These are phyloP conservation scores for Ganoderma leucocontextum DNA, from an alignment of 1,284 basidiomycete species.

Conservation along the genomic window DNA sequence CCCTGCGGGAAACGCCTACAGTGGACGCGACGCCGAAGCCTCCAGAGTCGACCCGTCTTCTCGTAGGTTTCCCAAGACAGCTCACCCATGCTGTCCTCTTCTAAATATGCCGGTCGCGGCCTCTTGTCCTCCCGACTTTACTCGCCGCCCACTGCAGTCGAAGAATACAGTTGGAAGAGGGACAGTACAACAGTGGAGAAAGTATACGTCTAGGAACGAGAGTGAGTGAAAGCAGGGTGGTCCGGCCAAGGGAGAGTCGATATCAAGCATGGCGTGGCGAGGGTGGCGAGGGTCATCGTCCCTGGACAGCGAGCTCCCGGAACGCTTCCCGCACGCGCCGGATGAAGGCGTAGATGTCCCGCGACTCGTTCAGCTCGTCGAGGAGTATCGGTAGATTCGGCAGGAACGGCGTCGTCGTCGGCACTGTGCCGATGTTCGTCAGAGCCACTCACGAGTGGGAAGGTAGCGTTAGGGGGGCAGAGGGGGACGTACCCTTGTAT, in stretches of 20 bases:
- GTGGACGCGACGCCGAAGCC: not conserved
- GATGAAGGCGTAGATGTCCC: slow-evolving; percentile 72
- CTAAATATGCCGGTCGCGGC: not conserved
- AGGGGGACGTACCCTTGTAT: slow-evolving; percentile 69
- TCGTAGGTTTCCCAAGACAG: not conserved
- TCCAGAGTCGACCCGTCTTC: not conserved
- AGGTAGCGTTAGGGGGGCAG: not conserved
- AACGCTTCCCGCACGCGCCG: slow-evolving; percentile 60
- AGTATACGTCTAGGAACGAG: not conserved
- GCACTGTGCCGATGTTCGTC: slow-evolving; percentile 51
- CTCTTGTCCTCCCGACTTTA: not conserved
- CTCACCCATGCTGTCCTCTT: no score
- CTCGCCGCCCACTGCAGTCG: not conserved
- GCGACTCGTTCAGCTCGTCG: slow-evolving; percentile 67
- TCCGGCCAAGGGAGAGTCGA: not conserved
- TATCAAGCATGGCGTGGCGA: not conserved
- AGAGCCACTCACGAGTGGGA: not conserved
- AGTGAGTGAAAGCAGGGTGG: not conserved
- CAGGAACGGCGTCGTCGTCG: slow-evolving; percentile 72
- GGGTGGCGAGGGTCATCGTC: slow-evolving; percentile 21
- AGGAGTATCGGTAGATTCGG: slow-evolving; percentile 69
- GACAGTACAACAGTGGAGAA: not conserved
- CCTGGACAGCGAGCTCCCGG: slow-evolving; percentile 33
- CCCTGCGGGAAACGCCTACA: not conserved
- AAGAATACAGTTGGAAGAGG: not conserved